A percentile compares a stretch with the other conserved stretches of the same genome.
These are phyloP conservation scores for Phytophthora cryptogea DNA, from an alignment of 352 stramenopile genomes.

Conservation along the genomic window DNA sequence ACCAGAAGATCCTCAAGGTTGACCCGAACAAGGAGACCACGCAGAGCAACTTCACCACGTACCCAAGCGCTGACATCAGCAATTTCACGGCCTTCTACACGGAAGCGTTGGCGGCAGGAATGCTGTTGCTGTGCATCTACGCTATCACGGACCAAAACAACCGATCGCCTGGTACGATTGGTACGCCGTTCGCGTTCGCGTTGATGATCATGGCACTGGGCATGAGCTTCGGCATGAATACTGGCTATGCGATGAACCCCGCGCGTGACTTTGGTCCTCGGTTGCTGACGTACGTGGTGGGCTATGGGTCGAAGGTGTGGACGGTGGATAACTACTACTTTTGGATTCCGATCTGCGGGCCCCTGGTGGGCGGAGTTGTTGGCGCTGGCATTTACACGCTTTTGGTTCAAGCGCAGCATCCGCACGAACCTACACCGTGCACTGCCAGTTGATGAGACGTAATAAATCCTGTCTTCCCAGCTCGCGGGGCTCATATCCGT, in stretches of 20 bases:
- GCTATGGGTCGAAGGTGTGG: conserved; percentile 12
- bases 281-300: conserved; percentile 11
- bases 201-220: background rate
- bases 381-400: conserved; percentile 9
- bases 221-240: conserved; percentile 5
- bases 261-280: conserved; percentile 12
- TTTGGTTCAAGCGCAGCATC: conserved; percentile 8
- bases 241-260: conserved; percentile 14
- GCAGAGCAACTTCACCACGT: conserved; percentile 13
- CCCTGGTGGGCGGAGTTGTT: conserved; percentile 4
- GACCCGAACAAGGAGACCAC: conserved; percentile 11
- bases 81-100: conserved; percentile 15
- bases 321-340: conserved; percentile 12
- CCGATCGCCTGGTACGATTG: conserved; percentile 5
- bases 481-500: no score
- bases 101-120: conserved; percentile 1
- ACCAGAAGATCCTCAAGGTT: conserved; percentile 13
- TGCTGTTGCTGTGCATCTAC: conserved; percentile 12
- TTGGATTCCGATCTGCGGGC: conserved; percentile 8
- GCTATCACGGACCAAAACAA: conserved; percentile 23
- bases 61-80: conserved; percentile 12
- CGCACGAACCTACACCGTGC: conserved; percentile 3
- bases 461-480: no score
- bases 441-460: background rate
- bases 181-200: background rate